Evolutionary conservation across 495 filamentous ascomycete genomes (phyloP), one percentile per base, ranked within the genome.

Genomic region (Pyronema omphalodes): DNA sequence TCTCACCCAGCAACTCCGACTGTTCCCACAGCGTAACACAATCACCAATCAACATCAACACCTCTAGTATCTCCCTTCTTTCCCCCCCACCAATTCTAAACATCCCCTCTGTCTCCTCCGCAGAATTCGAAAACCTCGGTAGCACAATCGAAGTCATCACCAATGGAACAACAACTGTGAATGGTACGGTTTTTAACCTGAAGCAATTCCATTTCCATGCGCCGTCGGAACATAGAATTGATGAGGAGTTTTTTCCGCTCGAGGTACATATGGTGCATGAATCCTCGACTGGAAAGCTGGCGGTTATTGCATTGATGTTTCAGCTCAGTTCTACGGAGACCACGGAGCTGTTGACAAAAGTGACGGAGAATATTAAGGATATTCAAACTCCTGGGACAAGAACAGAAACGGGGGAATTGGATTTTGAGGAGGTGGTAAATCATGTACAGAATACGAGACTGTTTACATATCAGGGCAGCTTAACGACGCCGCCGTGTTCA

Each of bases 201-300:
- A 65, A 71, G 37, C 80, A 85, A 58, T 83, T 82, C 68, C 80
- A 85, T 63, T 79, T 83, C 65, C 80, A 85, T 60, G 75, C 80
- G 9, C 80, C 81, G 6, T 74, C 73, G 60, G 81, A 85, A 68
- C 81, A 84, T 61, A 71, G 71, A 52, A 61, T 85, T 14, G 68
- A 56, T 43, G 64, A 69, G 63, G 78, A 78, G 60, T 71, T 74
- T 58, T 76, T 67, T 52, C 75, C 75, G 6, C 57, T 82, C 66
- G 80, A 84, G 64, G 70, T 76, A 65, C 80, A 84, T 66, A 76
- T 83, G 68, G 79, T 84, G 36, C 79, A 77, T 58, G 70, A 74
- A 61, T 69, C 68, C 43, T 46, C 65, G 4, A 59, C 62, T 44
- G 62, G 62, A 19, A 44, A 17, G 41, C 65, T 79, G 51, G 76